Conservation (phyloP, 2,329 filamentous ascomycete genomes). For the Botryotinia narcissicola region DNA sequence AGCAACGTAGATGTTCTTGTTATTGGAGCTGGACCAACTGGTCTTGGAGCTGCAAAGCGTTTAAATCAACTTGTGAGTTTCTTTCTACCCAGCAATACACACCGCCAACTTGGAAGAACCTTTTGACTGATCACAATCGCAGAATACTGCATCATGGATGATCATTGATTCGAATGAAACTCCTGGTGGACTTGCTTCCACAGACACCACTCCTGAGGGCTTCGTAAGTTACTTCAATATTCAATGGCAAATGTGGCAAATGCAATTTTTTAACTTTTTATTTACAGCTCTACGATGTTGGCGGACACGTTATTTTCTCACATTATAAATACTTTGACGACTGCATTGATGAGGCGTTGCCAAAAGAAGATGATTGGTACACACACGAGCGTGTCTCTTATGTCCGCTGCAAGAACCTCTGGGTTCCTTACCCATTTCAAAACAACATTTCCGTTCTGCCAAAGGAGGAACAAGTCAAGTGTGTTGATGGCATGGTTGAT, state of each 20-base stretch:
- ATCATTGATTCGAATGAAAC: conserved; percentile 90
- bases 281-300: conserved; percentile 86
- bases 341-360: conserved; percentile 94
- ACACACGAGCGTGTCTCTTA: conserved; percentile 98
- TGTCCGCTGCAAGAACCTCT: conserved; percentile 91
- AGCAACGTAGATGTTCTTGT: conserved; percentile 93
- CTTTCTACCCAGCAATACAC: conserved; percentile 11
- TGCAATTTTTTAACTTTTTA: conserved; percentile 24
- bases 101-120: conserved; percentile 22
- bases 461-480: conserved; percentile 94
- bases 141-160: conserved; percentile 94
- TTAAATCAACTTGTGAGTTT: conserved; percentile 81
- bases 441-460: conserved; percentile 99
- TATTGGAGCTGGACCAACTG: conserved; percentile 96
- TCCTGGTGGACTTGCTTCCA: conserved; percentile 92
- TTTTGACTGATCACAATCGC: conserved; percentile 23
- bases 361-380: conserved; percentile 93
- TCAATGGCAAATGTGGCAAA: conserved; percentile 23
- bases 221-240: conserved; percentile 67
- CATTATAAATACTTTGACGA: conserved; percentile 99
- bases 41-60: conserved; percentile 95
- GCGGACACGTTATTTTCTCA: conserved; percentile 51
- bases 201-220: conserved; percentile 90
- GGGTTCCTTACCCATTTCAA: conserved; percentile 99
- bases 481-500: conserved; percentile 94